phyloP scores from a whole-genome alignment of 371 early-diverging fungal species.

The Rhizomucor miehei region DNA sequence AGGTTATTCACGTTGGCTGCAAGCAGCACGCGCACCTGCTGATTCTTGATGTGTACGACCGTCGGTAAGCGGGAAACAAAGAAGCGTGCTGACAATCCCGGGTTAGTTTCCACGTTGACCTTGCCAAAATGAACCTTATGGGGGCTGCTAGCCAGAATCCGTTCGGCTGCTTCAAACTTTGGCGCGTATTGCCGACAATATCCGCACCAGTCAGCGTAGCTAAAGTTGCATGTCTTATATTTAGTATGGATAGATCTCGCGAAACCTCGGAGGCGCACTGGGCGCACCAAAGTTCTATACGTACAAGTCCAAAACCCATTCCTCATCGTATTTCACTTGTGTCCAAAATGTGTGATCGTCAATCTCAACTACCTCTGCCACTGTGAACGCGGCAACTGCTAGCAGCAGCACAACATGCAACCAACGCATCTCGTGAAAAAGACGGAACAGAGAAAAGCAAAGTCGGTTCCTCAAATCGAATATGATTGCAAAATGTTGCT shows the following conservation, averaged over 20 bases:
- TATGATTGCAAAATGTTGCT: too few relatives aligned
- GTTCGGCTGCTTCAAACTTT: slow-evolving; percentile 27
- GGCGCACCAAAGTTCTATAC: too few relatives aligned
- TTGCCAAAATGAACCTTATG: slow-evolving; percentile 26
- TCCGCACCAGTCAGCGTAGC: slow-evolving; percentile 49
- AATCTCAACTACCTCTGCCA: too few relatives aligned
- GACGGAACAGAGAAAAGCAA: too few relatives aligned
- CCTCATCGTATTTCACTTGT: slow-evolving; percentile 8
- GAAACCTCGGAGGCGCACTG: too few relatives aligned
- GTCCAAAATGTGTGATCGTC: too few relatives aligned
- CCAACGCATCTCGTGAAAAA: too few relatives aligned
- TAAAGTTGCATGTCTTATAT: too few relatives aligned
- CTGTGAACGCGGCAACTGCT: too few relatives aligned
- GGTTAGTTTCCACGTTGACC: slow-evolving; percentile 38
- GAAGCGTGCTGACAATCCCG: slow-evolving; percentile 43
- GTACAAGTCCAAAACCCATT: slow-evolving; percentile 49
- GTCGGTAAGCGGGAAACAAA: slow-evolving; percentile 46
- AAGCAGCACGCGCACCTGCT: slow-evolving; percentile 26
- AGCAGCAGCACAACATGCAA: too few relatives aligned
- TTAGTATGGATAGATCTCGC: too few relatives aligned
- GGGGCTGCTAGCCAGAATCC: slow-evolving; percentile 9
- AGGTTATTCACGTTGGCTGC: slow-evolving; percentile 17
- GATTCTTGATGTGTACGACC: slow-evolving; percentile 38
- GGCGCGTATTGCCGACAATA: slow-evolving; percentile 35
- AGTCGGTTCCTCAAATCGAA: too few relatives aligned